A percentile compares a stretch with the other conserved stretches of the same genome.
phyloP scores from a whole-genome alignment of 176 grass and related monocot species.

The Miscanthus lutarioriparius region DNA sequence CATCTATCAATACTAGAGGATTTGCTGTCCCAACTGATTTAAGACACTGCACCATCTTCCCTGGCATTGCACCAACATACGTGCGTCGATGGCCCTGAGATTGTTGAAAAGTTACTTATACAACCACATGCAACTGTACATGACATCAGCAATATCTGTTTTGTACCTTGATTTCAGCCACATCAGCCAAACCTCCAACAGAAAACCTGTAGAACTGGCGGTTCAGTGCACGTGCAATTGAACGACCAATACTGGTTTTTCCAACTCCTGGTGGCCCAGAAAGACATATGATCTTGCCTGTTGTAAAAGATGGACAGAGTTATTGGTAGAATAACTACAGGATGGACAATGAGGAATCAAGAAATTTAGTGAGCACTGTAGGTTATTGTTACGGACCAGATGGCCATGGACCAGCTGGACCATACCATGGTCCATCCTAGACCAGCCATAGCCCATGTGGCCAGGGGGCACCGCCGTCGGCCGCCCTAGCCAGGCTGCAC shows the following conservation, averaged over 20 bases:
- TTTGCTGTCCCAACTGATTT: constrained; percentile 95
- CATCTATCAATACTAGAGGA: constrained; percentile 96
- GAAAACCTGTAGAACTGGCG: constrained; percentile 97
- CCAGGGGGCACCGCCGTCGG: background rate
- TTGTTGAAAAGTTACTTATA: constrained; percentile 43
- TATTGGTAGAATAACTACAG: constrained; percentile 14
- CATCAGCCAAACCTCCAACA: constrained; percentile 98
- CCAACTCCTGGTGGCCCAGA: constrained; percentile 99
- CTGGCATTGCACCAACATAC: constrained; percentile 98
- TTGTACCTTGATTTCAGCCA: constrained; percentile 96
- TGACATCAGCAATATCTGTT: constrained; percentile 18
- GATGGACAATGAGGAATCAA: background rate
- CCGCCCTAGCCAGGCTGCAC: background rate
- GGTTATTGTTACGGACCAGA: background rate
- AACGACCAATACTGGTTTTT: constrained; percentile 98
- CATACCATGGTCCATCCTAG: background rate
- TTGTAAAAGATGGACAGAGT: constrained; percentile 38
- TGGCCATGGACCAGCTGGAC: background rate
- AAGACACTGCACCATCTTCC: constrained; percentile 99
- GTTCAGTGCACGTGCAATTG: constrained; percentile 94
- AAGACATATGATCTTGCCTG: constrained; percentile 99
- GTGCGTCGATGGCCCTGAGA: constrained; percentile 92
- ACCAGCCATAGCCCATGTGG: background rate
- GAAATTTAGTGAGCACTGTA: constrained; percentile 16
- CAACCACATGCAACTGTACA: background rate